Base-by-base conservation (phyloP, 495 filamentous ascomycete species). In the Aspergillus cavernicola region DNA sequence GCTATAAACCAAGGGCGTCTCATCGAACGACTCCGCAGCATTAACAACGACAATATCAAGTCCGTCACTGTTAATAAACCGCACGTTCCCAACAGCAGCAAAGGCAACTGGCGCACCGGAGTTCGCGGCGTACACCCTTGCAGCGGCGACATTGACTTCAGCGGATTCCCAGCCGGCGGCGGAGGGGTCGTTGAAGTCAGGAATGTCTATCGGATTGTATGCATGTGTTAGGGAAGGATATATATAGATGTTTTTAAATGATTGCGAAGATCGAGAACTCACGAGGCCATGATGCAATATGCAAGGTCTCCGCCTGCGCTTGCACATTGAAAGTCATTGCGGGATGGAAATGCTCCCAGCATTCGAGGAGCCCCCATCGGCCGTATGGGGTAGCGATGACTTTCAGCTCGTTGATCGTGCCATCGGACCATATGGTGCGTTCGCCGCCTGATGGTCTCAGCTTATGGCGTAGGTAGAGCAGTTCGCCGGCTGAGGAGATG, bases 381-480 rank as follows among this genome's bases (percentile, higher is more conserved):
- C 59, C 58, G 48, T 64, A 60, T n/a, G 47, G 44, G 4, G 24
- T 28, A 22, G 52, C 50, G 19, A 66, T 56, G n/a, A 62, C 61
- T 12, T 53, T 63, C 24, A 69, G 38, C 6, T 51, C 57, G 28
- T 68, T 52, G 10, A 60, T 42, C 22, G 52, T 50, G 1, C 68
- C 76, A 52, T 82, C 78, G 6, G 76, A 77, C 41, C 73, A 84
- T 48, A 81, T 65, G 11, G 74, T 73, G 11, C 77, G 72, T 54
- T 82, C 80, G 62, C 79, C 71, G 51, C 80, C 79, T 24, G 79
- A 82, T 0, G 78, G 74, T 60, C 82, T 81, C 53, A 81, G 61
- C 64, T 82, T 84, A 16, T 79, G 66, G 6, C 79, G 67, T 37
- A 70, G 65, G 41, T 74, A 66, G n/a, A 68, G 44, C 7, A 80